Conservation (phyloP, 805 yeast genomes). For the Kodamaea neixiangensis region DNA sequence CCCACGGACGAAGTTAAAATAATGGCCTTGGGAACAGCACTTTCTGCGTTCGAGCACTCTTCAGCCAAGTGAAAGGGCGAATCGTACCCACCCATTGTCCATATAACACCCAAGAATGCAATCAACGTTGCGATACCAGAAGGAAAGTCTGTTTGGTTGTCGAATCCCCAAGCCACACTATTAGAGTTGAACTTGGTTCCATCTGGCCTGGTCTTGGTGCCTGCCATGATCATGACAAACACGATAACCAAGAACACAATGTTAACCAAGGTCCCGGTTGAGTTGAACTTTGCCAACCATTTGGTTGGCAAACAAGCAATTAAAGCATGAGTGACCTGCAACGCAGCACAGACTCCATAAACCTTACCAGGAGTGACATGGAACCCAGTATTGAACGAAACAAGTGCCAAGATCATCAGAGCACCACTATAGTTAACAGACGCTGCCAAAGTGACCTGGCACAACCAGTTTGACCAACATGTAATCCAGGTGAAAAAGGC, state of each 20-base stretch:
- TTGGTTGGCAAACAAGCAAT: constrained; percentile 57
- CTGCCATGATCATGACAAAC: constrained; percentile 48
- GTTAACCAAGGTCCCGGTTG: constrained; percentile 51
- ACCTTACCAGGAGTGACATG: constrained; percentile 49
- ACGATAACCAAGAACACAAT: constrained; percentile 51
- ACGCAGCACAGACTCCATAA: constrained; percentile 53
- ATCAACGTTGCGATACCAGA: constrained; percentile 58
- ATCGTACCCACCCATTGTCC: constrained; percentile 78
- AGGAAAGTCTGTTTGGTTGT: constrained; percentile 65
- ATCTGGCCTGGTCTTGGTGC: constrained; percentile 7
- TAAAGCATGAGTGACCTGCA: constrained; percentile 48
- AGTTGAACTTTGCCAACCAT: constrained; percentile 53
- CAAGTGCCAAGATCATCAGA: constrained; percentile 54
- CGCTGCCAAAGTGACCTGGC: constrained; percentile 63
- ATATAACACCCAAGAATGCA: constrained; percentile 59
- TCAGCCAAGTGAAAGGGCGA: constrained; percentile 77
- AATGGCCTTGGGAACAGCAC: constrained; percentile 67
- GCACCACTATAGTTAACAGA: constrained; percentile 62
- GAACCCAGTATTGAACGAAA: constrained; percentile 41
- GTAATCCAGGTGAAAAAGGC: constrained; percentile 62
- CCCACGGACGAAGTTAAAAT: constrained; percentile 58
- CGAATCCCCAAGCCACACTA: constrained; percentile 53
- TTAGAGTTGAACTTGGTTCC: constrained; percentile 51
- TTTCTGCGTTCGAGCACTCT: constrained; percentile 63
- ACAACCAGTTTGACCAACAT: constrained; percentile 66